Conservation (phyloP, 2,329 filamentous ascomycete species). For the Rhexocercosporidium sp. region DNA sequence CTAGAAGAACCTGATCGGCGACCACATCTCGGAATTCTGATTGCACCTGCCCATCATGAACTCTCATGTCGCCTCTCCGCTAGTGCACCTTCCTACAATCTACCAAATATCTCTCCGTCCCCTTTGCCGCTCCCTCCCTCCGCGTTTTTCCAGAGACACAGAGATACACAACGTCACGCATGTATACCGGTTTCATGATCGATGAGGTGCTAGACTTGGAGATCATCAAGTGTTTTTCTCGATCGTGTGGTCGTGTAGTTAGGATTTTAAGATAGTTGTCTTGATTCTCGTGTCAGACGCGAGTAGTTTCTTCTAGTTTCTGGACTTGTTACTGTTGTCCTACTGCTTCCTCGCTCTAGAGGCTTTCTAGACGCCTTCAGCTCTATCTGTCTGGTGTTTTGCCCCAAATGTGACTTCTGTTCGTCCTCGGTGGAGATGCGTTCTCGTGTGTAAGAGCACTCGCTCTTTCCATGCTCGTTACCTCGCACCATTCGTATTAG, state of each 20-base stretch:
- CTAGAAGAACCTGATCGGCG: not conserved
- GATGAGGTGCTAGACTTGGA: not conserved
- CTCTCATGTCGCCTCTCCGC: not conserved
- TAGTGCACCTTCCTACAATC: not conserved
- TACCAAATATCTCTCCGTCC: constrained; percentile 1
- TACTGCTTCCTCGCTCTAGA: not conserved
- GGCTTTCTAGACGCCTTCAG: not conserved
- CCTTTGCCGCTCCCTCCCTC: not conserved
- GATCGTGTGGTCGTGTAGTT: not conserved
- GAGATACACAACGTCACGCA: not conserved
- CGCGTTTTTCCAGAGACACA: not conserved
- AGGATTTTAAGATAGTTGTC: not conserved
- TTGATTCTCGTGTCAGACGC: not conserved
- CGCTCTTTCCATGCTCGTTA: not conserved
- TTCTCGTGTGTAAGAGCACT: not conserved
- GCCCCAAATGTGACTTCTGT: not conserved
- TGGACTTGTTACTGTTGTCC: not conserved
- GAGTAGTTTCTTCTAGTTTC: not conserved
- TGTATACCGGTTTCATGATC: not conserved
- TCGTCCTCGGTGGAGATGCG: not conserved
- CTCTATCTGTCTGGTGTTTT: no score
- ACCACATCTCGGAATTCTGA: not conserved
- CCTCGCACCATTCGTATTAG: not conserved
- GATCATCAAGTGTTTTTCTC: not conserved
- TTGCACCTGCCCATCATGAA: not conserved